phyloP scores from a whole-genome alignment of 371 early-diverging fungal species.

The Fennellomyces sp. region DNA sequence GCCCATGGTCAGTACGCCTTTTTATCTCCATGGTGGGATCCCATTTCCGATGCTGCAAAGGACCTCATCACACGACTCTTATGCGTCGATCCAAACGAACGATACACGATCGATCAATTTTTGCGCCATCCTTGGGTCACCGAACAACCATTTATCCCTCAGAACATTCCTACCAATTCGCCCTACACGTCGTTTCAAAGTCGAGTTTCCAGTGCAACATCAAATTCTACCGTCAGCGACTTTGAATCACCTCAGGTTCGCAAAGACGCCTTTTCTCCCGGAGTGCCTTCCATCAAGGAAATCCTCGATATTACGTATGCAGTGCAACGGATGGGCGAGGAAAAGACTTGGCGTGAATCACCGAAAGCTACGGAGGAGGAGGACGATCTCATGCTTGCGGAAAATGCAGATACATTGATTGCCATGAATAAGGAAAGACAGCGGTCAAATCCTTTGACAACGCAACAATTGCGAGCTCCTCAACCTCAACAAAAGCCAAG shows the following conservation, averaged over 20 bases:
- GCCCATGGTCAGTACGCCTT: slow-evolving; percentile 77
- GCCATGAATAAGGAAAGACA: slow-evolving; percentile 6
- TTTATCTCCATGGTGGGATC: slow-evolving; percentile 91
- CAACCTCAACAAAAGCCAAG: not conserved
- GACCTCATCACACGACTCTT: slow-evolving; percentile 84
- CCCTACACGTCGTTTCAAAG: not conserved
- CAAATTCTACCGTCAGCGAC: slow-evolving; percentile 28
- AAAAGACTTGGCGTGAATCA: slow-evolving; percentile 20
- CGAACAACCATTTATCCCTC: slow-evolving; percentile 6
- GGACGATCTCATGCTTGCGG: slow-evolving; percentile 9
- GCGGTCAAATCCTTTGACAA: not conserved
- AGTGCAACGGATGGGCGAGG: slow-evolving; percentile 67
- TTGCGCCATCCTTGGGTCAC: slow-evolving; percentile 79
- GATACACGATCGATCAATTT: slow-evolving; percentile 86
- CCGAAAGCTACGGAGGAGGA: slow-evolving; percentile 6
- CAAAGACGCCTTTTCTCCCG: slow-evolving; percentile 42
- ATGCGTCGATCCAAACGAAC: slow-evolving; percentile 78
- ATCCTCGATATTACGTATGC: slow-evolving; percentile 64
- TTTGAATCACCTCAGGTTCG: slow-evolving; percentile 20
- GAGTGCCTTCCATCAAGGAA: slow-evolving; percentile 58
- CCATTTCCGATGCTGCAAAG: slow-evolving; percentile 73
- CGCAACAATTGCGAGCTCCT: not conserved
- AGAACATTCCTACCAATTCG: not conserved
- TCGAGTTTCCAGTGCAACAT: slow-evolving; percentile 16
- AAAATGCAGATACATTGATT: slow-evolving; percentile 4